Evolutionary conservation across 2,329 filamentous ascomycete species (phyloP), one percentile per base, ranked within the genome.

Genomic region (Didymella exigua): DNA sequence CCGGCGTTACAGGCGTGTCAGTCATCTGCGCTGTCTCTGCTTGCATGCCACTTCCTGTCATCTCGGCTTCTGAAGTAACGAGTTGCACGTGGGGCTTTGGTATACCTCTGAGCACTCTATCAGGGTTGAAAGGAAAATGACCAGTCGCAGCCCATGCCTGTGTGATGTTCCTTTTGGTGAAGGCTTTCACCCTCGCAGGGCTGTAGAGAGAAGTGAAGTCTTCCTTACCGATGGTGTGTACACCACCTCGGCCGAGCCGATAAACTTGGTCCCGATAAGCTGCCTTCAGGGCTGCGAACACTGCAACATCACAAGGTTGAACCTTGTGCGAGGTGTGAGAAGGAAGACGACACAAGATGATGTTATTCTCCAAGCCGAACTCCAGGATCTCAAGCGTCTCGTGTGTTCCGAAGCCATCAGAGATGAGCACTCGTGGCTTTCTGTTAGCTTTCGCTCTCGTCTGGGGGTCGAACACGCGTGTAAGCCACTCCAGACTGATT

Each of bases 401-500:
- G 51, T 77, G 68, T 26, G 65, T 72, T 11, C 63, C 61, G 46
- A 77, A 75, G 41, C 74, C 60, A 51, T 77, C 65, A 18, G 51
- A 70, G 24, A 76, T 74, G 27, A 75, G 62, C 8, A 75, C 47
- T 1, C 69, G 68, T 57, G 62, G 71, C 53, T 65, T 71, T 10
- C 59, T 27, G 21, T 72, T 62, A 49, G 69, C 72, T 48, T 45
- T 53, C 44, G 46, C 58, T 61, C 62, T 70, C 7, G 70, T 76
- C 58, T 71, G 29, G n/a, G 68, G 70, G 59, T 77, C 55, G 60
- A 76, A 76, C 2, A 77, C 57, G 46, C 47, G 58, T 52, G 59
- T 70, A n/a, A 76, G 55, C 72, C 61, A 77, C 54, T 76, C 49
- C 8, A 75, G 61, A 58, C 65, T 76, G 19, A 75, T 73, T 21